A percentile compares a stretch with the other conserved stretches of the same genome.
These are phyloP conservation scores for Leptodermis oblonga DNA, from an alignment of 257 asterid genomes.

Conservation along the genomic window DNA sequence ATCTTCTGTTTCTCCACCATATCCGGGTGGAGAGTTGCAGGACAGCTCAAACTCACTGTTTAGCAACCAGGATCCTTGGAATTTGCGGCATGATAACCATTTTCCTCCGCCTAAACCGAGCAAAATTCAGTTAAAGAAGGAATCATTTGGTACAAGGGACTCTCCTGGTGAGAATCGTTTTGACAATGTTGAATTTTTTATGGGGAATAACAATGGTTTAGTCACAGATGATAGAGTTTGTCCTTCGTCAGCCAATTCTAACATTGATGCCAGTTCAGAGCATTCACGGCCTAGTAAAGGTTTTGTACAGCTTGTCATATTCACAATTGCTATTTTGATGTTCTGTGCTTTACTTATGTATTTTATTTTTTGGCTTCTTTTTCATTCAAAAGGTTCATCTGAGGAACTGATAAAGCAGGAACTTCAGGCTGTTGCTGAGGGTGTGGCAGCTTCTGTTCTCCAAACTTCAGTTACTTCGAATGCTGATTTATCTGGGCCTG, in stretches of 20 bases:
- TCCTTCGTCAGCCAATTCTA: conserved; percentile 42
- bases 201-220: conserved; percentile 31
- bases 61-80: conserved; percentile 87
- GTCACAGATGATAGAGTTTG: conserved; percentile 36
- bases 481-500: conserved; percentile 39
- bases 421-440: conserved; percentile 95
- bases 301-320: conserved; percentile 14
- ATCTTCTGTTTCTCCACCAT: conserved; percentile 40
- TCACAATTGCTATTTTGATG: background rate
- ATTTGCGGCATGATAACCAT: conserved; percentile 50
- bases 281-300: conserved; percentile 54
- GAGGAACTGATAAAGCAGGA: conserved; percentile 89
- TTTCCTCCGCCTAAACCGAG: conserved; percentile 77
- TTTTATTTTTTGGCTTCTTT: conserved; percentile 6
- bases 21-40: conserved; percentile 37
- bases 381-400: conserved; percentile 44
- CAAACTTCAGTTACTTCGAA: conserved; percentile 50
- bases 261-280: conserved; percentile 34
- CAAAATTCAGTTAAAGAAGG: conserved; percentile 64
- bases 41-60: conserved; percentile 60
- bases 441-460: conserved; percentile 90
- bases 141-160: conserved; percentile 41
- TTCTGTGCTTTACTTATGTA: conserved; percentile 14
- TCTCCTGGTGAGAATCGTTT: conserved; percentile 31
- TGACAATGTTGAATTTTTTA: conserved; percentile 28